Conservation (phyloP, 1,284 basidiomycete genomes). For the Tylopilus sp. region DNA sequence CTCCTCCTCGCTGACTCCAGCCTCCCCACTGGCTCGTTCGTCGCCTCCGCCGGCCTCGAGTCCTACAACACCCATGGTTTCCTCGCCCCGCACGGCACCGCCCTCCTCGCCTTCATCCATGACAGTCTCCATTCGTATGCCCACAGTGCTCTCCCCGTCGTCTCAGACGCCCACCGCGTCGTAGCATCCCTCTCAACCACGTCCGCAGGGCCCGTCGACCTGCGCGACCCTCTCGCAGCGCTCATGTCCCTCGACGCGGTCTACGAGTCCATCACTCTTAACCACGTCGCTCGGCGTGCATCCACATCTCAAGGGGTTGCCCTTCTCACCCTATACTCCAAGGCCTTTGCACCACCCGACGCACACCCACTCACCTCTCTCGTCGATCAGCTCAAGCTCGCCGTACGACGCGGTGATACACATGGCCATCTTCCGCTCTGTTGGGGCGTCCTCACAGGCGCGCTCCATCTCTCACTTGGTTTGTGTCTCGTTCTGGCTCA, state of each 20-base stretch:
- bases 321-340: slow-evolving; percentile 82
- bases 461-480: slow-evolving; percentile 73
- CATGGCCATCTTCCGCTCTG: slow-evolving; percentile 85
- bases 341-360: slow-evolving; percentile 64
- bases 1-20: slow-evolving; percentile 77
- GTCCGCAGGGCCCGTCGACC: slow-evolving; percentile 15
- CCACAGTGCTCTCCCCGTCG: slow-evolving; percentile 69
- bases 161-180: slow-evolving; percentile 60
- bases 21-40: slow-evolving; percentile 85
- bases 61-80: slow-evolving; percentile 88
- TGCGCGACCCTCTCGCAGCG: slow-evolving; percentile 33
- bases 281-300: slow-evolving; percentile 83
- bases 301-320: slow-evolving; percentile 91
- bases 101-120: slow-evolving; percentile 58
- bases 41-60: slow-evolving; percentile 90
- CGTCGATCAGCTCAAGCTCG: slow-evolving; percentile 63
- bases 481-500: slow-evolving; percentile 23
- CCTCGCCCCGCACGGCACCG: slow-evolving; percentile 36
- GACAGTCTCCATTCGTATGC: slow-evolving; percentile 74
- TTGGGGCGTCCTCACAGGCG: slow-evolving; percentile 82
- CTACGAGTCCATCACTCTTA: slow-evolving; percentile 84
- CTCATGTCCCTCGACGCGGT: slow-evolving; percentile 64
- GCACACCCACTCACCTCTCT: slow-evolving; percentile 31
- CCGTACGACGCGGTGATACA: slow-evolving; percentile 57
- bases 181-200: slow-evolving; percentile 29